Conservation (phyloP, 495 filamentous ascomycete species). For the Xylaria curta region DNA sequence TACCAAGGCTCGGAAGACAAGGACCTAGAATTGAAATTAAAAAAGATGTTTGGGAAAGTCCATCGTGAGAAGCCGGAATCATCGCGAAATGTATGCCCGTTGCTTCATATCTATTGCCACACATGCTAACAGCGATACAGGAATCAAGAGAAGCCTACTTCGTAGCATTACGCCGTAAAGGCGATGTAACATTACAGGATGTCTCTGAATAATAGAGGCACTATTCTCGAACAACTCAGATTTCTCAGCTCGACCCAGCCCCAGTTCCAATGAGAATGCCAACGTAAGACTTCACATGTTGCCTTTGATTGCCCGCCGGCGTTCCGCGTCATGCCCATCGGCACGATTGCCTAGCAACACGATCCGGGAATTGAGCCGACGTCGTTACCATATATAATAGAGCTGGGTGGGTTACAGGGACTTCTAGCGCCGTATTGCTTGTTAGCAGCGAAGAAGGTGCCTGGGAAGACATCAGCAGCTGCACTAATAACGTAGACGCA, state of each 20-base stretch:
- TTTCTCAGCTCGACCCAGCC: not conserved
- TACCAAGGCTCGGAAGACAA: conserved; percentile 91
- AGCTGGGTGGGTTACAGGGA: conserved; percentile 30
- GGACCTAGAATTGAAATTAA: conserved; percentile 72
- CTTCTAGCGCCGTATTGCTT: conserved; percentile 20
- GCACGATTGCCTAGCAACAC: conserved; percentile 29
- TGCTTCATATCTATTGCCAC: conserved; percentile 1
- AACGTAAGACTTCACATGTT: not conserved
- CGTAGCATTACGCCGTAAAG: conserved; percentile 71
- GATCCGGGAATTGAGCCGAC: conserved; percentile 30
- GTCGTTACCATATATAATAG: conserved; percentile 31
- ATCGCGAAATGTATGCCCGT: conserved; percentile 75
- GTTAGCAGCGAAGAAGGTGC: conserved; percentile 35
- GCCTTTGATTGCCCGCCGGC: not conserved
- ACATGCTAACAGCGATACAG: conserved; percentile 51
- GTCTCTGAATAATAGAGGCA: not conserved
- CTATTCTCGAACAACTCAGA: not conserved
- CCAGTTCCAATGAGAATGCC: not conserved
- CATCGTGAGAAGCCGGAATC: conserved; percentile 87
- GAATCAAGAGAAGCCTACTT: conserved; percentile 92
- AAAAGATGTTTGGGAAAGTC: conserved; percentile 76
- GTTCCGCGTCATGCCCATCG: not conserved
- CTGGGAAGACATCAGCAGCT: not conserved
- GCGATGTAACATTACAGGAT: conserved; percentile 39
- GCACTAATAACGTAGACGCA: not conserved